Base-by-base conservation (phyloP, 2,329 filamentous ascomycete genomes). In the Trichoderma polysporum region DNA sequence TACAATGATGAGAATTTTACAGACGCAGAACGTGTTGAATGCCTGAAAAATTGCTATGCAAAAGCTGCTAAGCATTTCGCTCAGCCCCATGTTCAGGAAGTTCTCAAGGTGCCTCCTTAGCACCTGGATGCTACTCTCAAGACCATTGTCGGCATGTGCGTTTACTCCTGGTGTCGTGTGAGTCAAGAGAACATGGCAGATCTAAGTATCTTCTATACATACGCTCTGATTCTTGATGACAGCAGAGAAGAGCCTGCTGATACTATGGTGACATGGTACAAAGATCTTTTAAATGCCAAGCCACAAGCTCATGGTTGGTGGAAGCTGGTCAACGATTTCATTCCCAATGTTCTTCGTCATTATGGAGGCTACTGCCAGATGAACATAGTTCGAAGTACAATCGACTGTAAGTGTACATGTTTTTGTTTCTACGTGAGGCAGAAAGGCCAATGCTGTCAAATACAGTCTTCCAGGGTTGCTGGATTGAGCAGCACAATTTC, bases 81-180 rank as follows among this genome's bases (percentile, higher is more conserved):
- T 33, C 68, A 72, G 49, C 58, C 66, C 7, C 64, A 50, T 15
- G 47, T 66, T 25, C 65, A 71, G 49, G 37, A 52, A 2, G 27
- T 59, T 10, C 31, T 71, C 8, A 68, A 68, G 17, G 64, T 67
- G 15, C 37, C 53, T 49, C 70, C 67, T 5, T 67, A 66, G 66
- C 54, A 59, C 25, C 39, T 70, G 29, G 61, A 69, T 29, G 66
- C 68, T 7, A n/a, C 69, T 50, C 47, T 50, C 47, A 50, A 66
- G 45, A 72, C 70, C 29, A 71, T 76, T 67, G 73, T 73, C 2
- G 72, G 73, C 66, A 69, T 76, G 29, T 73, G 73, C 10, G 73
- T 73, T 29, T 76, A 76, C 66, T 70, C 71, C n/a, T 73, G 75
- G 54, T 67, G 72, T 37, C 74, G 71, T 67, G 72, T 65, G 0